These are phyloP conservation scores for Penicillium brevicompactum DNA, from an alignment of 2,329 filamentous ascomycete genomes.

Conservation along the genomic window DNA sequence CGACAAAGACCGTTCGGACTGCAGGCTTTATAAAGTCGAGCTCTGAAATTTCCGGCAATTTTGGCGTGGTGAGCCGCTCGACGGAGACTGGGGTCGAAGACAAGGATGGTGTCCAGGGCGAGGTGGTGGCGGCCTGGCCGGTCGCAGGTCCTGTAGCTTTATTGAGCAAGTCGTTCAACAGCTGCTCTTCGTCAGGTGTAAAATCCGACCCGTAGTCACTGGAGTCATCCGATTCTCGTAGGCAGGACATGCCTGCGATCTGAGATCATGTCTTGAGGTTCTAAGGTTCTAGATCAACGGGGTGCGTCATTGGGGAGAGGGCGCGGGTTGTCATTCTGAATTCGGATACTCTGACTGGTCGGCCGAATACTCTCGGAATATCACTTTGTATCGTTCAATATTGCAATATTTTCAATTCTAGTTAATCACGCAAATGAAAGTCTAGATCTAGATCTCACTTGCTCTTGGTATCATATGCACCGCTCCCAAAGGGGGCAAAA, in stretches of 20 bases:
- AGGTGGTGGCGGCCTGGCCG: slow-evolving; percentile 15
- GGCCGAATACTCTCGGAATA: background rate
- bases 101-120: slow-evolving; percentile 14
- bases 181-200: slow-evolving; percentile 57
- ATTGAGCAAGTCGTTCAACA: slow-evolving; percentile 55
- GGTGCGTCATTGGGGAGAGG: slow-evolving; percentile 15
- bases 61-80: slow-evolving; percentile 5
- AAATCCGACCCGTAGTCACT: slow-evolving; percentile 69
- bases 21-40: slow-evolving; percentile 20
- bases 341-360: slow-evolving; percentile 13
- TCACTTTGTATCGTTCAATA: background rate
- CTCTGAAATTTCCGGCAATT: slow-evolving; percentile 8
- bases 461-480: slow-evolving; percentile 23
- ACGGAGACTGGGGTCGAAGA: slow-evolving; percentile 22
- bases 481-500: slow-evolving; percentile 5
- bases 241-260: slow-evolving; percentile 38
- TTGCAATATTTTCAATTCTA: background rate
- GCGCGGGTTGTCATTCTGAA: slow-evolving; percentile 12
- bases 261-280: slow-evolving; percentile 22
- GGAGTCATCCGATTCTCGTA: slow-evolving; percentile 27
- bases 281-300: background rate
- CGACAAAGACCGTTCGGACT: slow-evolving; percentile 24
- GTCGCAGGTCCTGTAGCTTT: slow-evolving; percentile 41
- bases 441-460: slow-evolving; percentile 15
- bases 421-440: slow-evolving; percentile 6